These are phyloP conservation scores for Orbilia brochopaga DNA, from an alignment of 2,329 filamentous ascomycete species.

Conservation along the genomic window DNA sequence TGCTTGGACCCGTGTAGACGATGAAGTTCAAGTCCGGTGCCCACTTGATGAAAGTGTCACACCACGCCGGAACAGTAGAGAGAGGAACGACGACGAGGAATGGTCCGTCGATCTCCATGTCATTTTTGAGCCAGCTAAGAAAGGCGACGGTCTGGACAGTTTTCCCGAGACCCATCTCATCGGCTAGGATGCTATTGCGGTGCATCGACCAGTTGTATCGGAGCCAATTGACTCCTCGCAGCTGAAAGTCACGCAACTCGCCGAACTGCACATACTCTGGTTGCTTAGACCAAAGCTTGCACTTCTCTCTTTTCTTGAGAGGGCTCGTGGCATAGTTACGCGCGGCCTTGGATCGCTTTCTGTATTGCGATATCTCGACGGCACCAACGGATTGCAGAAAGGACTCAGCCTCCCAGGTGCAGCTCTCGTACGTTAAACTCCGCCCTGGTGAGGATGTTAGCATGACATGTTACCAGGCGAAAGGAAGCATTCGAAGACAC, in stretches of 20 bases:
- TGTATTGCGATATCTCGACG: constrained; percentile 35
- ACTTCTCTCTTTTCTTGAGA: constrained; percentile 38
- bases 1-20: constrained; percentile 89
- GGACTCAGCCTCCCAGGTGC: constrained; percentile 71
- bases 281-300: constrained; percentile 62
- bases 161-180: constrained; percentile 98
- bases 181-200: constrained; percentile 95
- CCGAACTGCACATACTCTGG: constrained; percentile 84
- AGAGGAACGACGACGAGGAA: constrained; percentile 97
- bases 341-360: constrained; percentile 29
- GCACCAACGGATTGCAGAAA: constrained; percentile 30
- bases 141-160: constrained; percentile 97
- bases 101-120: constrained; percentile 85
- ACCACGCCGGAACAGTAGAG: constrained; percentile 97
- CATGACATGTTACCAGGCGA: constrained; percentile 39
- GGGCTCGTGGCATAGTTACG: constrained; percentile 33
- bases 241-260: constrained; percentile 87
- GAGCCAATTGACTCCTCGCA: constrained; percentile 92
- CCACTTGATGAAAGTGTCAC: constrained; percentile 96
- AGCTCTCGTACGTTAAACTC: constrained; percentile 87
- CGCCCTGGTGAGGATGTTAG: constrained; percentile 64
- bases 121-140: constrained; percentile 90
- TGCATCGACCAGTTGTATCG: constrained; percentile 93
- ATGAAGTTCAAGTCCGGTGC: constrained; percentile 96
- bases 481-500: constrained; percentile 49